These are phyloP conservation scores for Penicillium psychrosexuale DNA, from an alignment of 2,329 filamentous ascomycete genomes.

Conservation along the genomic window DNA sequence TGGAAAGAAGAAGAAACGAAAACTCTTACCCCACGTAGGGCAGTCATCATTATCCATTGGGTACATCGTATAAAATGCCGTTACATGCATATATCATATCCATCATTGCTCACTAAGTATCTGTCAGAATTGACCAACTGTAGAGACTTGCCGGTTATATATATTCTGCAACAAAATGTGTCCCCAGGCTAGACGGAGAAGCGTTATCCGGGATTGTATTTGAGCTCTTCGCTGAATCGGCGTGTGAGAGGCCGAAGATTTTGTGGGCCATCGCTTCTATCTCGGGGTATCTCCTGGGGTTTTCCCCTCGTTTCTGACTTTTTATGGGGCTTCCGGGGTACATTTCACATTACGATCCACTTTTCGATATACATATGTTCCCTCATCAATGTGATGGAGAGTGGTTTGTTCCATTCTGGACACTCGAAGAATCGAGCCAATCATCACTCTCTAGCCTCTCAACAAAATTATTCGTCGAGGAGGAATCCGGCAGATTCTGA, in stretches of 20 bases:
- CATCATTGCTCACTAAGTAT: too few species aligned
- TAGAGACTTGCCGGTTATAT: too few species aligned
- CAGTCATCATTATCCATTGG: not conserved
- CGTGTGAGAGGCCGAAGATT: not conserved
- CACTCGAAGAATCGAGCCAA: too few species aligned
- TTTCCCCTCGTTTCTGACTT: not conserved
- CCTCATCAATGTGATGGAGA: too few species aligned
- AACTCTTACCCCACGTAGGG: slow-evolving; percentile 1
- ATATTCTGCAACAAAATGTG: not conserved
- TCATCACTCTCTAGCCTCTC: too few species aligned
- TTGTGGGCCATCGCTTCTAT: not conserved
- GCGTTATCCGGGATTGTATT: not conserved
- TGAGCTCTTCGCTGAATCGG: not conserved
- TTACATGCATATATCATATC: too few species aligned
- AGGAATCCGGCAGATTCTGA: too few species aligned
- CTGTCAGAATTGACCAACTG: not conserved
- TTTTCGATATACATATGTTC: too few species aligned
- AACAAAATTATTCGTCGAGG: too few species aligned
- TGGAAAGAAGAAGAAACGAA: not conserved
- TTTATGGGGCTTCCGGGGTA: not conserved
- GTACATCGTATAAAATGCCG: not conserved
- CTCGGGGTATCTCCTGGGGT: not conserved
- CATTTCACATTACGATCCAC: too few species aligned
- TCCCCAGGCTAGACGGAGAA: not conserved
- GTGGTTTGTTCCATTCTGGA: too few species aligned